Evolutionary conservation across 2,329 filamentous ascomycete genomes (phyloP).

Genomic region (Exophiala oligosperma): DNA sequence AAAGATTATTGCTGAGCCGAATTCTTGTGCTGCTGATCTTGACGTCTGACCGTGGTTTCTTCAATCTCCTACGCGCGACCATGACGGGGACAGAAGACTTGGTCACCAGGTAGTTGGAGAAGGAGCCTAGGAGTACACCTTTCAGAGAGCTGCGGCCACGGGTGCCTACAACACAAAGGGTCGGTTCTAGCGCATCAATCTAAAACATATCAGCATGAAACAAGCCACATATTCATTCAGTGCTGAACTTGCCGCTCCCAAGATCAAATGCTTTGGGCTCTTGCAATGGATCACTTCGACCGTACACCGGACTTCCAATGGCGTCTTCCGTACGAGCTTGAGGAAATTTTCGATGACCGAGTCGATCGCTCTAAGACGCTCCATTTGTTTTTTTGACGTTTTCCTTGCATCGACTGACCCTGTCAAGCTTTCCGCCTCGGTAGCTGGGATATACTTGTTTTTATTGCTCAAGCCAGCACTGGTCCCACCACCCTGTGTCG

Average conservation of each 20-base stretch:
- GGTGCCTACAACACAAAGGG: conserved; percentile 88
- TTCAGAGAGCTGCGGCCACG: conserved; percentile 89
- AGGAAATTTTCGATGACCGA: conserved; percentile 82
- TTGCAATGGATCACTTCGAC: conserved; percentile 98
- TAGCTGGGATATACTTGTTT: conserved; percentile 35
- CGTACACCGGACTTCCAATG: conserved; percentile 86
- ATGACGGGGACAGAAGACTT: conserved; percentile 97
- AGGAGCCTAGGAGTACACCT: conserved; percentile 90
- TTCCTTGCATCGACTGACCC: conserved; percentile 52
- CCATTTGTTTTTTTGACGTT: conserved; percentile 67
- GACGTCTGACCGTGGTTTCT: conserved; percentile 65
- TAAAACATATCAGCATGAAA: conserved; percentile 33
- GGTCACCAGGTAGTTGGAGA: conserved; percentile 95
- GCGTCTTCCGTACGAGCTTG: conserved; percentile 84
- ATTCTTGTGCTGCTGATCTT: conserved; percentile 63
- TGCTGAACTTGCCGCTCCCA: conserved; percentile 68
- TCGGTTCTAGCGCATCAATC: conserved; percentile 89
- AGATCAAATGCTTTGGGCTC: conserved; percentile 92
- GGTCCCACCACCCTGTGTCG: conserved; percentile 34
- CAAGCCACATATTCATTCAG: not conserved
- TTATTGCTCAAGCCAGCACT: conserved; percentile 20
- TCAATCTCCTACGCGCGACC: conserved; percentile 88
- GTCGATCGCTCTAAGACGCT: conserved; percentile 77
- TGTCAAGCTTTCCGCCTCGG: conserved; percentile 40
- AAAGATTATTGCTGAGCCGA: conserved; percentile 77